Percentiles rank a stretch among this genome's conserved stretches.
phyloP scores from a whole-genome alignment of 495 filamentous ascomycete genomes.

The Penicillium canescens region DNA sequence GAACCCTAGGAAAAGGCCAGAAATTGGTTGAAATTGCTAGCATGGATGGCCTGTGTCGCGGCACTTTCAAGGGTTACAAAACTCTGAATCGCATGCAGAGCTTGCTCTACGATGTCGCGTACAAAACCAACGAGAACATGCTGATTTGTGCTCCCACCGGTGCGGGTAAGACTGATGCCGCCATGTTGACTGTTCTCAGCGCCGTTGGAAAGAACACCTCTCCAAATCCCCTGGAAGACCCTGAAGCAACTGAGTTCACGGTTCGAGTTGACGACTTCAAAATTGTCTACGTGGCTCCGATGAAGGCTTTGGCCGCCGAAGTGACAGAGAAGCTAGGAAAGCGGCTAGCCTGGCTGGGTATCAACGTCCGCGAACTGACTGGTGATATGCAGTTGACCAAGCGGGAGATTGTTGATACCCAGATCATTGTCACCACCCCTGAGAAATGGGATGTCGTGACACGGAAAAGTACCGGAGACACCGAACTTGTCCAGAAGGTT shows the following conservation, averaged over 20 bases:
- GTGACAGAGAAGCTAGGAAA: constrained; percentile 94
- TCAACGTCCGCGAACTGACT: constrained; percentile 87
- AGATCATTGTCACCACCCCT: constrained; percentile 97
- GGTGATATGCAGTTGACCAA: constrained; percentile 99
- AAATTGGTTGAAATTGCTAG: constrained; percentile 75
- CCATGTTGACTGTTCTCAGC: constrained; percentile 94
- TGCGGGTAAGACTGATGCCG: constrained; percentile 98
- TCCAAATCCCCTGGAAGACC: constrained; percentile 76
- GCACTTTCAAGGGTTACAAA: constrained; percentile 95
- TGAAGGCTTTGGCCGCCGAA: constrained; percentile 97
- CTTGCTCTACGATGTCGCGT: constrained; percentile 91
- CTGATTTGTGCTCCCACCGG: constrained; percentile 97
- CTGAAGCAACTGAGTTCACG: constrained; percentile 69
- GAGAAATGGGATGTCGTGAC: constrained; percentile 99
- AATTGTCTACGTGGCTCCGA: constrained; percentile 32
- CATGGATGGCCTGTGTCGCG: constrained; percentile 85
- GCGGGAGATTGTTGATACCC: constrained; percentile 89
- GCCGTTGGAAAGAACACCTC: constrained; percentile 79
- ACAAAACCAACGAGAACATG: constrained; percentile 97
- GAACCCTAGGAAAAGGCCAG: constrained; percentile 64
- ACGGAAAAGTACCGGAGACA: constrained; percentile 93
- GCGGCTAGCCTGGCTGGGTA: constrained; percentile 88
- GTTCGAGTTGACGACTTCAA: constrained; percentile 90
- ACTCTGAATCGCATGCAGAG: constrained; percentile 97
- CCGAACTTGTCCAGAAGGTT: constrained; percentile 96